Evolutionary conservation across 768 basidiomycete genomes (phyloP).

Genomic region (Lepiota brunneoincarnata): DNA sequence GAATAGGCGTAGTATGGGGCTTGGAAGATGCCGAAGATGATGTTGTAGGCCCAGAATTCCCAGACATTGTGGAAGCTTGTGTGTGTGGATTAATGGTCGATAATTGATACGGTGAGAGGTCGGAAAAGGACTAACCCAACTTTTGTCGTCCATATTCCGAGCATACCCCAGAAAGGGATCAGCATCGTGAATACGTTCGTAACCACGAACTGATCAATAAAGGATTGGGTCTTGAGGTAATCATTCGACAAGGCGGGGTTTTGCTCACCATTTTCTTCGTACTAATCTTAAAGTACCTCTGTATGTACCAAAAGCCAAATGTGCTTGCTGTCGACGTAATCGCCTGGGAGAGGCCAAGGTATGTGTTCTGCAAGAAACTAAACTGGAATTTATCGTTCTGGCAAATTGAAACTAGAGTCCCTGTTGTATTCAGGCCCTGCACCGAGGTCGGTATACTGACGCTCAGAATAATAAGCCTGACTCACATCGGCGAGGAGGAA

Average conservation of each 20-base stretch:
- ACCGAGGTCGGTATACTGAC: not conserved
- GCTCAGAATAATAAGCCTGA: constrained; percentile 8
- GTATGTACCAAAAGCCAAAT: constrained; percentile 82
- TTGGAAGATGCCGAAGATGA: constrained; percentile 79
- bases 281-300: constrained; percentile 71
- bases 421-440: constrained; percentile 79
- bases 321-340: constrained; percentile 72
- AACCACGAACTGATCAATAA: constrained; percentile 54
- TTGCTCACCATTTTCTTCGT: constrained; percentile 75
- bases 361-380: constrained; percentile 80
- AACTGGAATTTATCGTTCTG: constrained; percentile 81
- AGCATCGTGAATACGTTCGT: constrained; percentile 76
- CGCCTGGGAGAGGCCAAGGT: constrained; percentile 73
- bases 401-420: constrained; percentile 70
- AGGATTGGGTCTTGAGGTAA: not conserved
- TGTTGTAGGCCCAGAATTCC: constrained; percentile 90
- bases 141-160: constrained; percentile 77
- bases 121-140: constrained; percentile 50
- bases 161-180: constrained; percentile 85
- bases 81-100: not conserved
- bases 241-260: not conserved
- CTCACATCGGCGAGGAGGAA: constrained; percentile 78
- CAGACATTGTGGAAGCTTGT: constrained; percentile 74
- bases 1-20: constrained; percentile 87
- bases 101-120: not conserved